Conservation (phyloP, 1,284 basidiomycete genomes). For the Fomitopsis schrenkii region DNA sequence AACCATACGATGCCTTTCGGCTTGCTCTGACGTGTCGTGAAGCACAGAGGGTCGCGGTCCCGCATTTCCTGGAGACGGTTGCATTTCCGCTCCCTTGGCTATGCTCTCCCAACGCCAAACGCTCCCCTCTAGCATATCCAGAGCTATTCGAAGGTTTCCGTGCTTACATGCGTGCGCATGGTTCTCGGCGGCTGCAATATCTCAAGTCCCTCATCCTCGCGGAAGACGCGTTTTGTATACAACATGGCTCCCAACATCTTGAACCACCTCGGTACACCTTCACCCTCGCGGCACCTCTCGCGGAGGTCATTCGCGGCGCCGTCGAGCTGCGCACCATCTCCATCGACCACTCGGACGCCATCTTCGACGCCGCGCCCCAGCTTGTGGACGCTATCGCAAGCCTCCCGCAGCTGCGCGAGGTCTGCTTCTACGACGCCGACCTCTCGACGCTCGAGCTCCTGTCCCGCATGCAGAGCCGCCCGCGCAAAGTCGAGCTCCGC, state of each 20-base stretch:
- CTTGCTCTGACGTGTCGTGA: neutral
- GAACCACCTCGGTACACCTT: neutral
- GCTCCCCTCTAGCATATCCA: neutral
- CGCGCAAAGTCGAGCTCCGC: neutral
- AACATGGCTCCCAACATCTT: neutral
- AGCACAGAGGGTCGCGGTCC: neutral
- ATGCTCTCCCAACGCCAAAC: neutral
- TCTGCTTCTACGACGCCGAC: neutral
- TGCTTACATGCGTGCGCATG: neutral
- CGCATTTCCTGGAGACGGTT: neutral
- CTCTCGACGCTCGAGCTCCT: neutral
- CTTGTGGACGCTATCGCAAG: neutral
- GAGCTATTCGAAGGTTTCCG: neutral
- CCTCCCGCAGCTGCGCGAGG: neutral
- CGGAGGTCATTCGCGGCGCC: neutral
- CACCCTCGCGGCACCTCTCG: neutral
- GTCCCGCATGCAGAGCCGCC: neutral
- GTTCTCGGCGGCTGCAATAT: neutral
- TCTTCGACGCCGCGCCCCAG: neutral
- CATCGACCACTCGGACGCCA: neutral
- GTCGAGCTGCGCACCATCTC: neutral
- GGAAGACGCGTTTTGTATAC: neutral
- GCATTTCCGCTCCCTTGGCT: neutral
- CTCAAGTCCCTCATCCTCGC: neutral
- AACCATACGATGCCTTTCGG: neutral